Conservation (phyloP, 129 eudicot genomes). For the Logfia minima region DNA sequence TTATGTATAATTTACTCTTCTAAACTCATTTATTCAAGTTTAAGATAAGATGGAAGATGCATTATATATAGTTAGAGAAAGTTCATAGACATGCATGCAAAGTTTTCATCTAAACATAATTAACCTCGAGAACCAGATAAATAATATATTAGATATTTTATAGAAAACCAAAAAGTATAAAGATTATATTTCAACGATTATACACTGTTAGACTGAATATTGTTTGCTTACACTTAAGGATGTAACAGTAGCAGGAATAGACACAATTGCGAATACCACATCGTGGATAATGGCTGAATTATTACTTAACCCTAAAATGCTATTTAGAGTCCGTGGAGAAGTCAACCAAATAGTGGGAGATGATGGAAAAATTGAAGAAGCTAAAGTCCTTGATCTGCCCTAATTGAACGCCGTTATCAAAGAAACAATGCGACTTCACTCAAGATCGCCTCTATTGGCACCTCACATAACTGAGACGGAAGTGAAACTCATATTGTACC, state of each 20-base stretch:
- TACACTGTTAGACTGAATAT: neutral
- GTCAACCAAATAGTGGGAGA: neutral
- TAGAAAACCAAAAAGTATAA: no score
- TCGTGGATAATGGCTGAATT: neutral
- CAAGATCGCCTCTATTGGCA: neutral
- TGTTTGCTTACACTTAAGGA: neutral
- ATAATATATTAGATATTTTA: no score
- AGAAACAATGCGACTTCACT: constrained; percentile 18
- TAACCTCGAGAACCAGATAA: no score
- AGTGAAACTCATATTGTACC: neutral
- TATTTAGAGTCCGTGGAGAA: neutral
- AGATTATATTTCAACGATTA: no score
- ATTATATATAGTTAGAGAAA: no score
- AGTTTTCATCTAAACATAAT: no score
- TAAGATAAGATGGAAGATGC: no score
- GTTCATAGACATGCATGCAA: no score
- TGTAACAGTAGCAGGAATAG: neutral
- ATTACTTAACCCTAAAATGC: neutral
- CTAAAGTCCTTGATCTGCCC: neutral
- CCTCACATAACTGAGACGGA: neutral
- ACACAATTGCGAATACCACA: neutral
- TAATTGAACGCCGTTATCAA: constrained; percentile 1
- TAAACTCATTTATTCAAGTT: no score
- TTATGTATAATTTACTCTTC: no score
- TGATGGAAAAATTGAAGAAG: neutral